A percentile compares a stretch with the other conserved stretches of the same genome.
These are phyloP conservation scores for Manihot esculenta DNA, from an alignment of 441 rosid genomes.

Conservation along the genomic window DNA sequence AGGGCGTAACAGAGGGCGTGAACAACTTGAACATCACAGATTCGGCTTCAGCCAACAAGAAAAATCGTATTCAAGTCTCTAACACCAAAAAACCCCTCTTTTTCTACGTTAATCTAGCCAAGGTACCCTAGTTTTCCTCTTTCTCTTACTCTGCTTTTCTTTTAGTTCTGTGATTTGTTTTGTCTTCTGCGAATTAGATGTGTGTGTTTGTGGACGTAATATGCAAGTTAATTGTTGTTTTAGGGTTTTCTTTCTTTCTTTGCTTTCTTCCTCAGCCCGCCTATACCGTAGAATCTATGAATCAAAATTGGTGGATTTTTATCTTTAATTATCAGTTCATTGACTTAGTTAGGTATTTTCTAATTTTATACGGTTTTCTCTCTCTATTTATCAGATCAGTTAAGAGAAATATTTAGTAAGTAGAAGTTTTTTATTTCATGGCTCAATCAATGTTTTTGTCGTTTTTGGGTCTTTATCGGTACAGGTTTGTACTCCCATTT, in stretches of 20 bases:
- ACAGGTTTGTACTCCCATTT: background rate
- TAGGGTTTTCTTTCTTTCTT: too few species aligned
- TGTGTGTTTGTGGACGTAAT: background rate
- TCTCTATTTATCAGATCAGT: too few species aligned
- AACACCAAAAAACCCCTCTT: conserved; percentile 88
- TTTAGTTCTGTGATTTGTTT: background rate
- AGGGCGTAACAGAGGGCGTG: conserved; percentile 66
- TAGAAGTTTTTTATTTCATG: background rate
- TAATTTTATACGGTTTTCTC: background rate
- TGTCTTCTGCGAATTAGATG: background rate
- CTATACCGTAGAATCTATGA: background rate
- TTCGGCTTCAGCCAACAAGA: conserved; percentile 37
- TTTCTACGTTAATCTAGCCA: conserved; percentile 92
- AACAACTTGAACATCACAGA: conserved; percentile 53
- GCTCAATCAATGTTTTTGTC: background rate
- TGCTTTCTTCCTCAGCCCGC: too few species aligned
- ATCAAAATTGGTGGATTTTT: background rate
- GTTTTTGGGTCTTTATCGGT: background rate
- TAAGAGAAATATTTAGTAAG: too few species aligned
- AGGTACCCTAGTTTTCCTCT: conserved; percentile 35
- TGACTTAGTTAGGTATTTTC: background rate
- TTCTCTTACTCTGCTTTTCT: background rate
- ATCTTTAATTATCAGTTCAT: background rate
- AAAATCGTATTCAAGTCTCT: conserved; percentile 87
- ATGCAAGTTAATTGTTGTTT: background rate